phyloP scores from a whole-genome alignment of 208 protist genomes.

The Polymyxa betae region DNA sequence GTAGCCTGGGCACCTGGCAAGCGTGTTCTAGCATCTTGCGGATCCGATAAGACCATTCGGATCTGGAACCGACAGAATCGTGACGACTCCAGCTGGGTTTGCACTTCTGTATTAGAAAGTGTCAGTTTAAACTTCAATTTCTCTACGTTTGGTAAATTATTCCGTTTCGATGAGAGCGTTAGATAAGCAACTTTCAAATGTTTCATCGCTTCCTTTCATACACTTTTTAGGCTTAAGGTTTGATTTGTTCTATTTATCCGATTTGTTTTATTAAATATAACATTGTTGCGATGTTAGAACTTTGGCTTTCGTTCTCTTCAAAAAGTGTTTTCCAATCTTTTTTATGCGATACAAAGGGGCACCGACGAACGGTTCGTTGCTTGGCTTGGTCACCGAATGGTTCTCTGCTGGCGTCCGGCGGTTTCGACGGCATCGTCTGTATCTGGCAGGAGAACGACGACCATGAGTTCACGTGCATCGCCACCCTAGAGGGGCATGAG shows the following conservation, averaged over 20 bases:
- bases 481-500: constrained; percentile 49
- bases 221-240: no score
- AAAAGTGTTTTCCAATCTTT: not conserved
- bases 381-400: constrained; percentile 32
- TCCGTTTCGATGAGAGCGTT: no score
- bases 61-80: constrained; percentile 55
- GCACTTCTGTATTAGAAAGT: not conserved
- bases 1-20: constrained; percentile 49
- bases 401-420: constrained; percentile 3
- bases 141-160: no score
- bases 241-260: no score
- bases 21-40: constrained; percentile 36
- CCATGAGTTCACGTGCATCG: constrained; percentile 20
- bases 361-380: not conserved
- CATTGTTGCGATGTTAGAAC: no score
- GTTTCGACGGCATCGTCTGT: constrained; percentile 37
- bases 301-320: no score
- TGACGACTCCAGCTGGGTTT: not conserved
- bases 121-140: not conserved
- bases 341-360: not conserved
- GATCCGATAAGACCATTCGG: constrained; percentile 53
- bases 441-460: not conserved
- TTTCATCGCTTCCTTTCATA: no score
- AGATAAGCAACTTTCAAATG: no score
- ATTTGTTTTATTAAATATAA: no score